Evolutionary conservation across 2,329 filamentous ascomycete genomes (phyloP), one percentile per base, ranked within the genome.

Genomic region (Sordariomycetes sp.): DNA sequence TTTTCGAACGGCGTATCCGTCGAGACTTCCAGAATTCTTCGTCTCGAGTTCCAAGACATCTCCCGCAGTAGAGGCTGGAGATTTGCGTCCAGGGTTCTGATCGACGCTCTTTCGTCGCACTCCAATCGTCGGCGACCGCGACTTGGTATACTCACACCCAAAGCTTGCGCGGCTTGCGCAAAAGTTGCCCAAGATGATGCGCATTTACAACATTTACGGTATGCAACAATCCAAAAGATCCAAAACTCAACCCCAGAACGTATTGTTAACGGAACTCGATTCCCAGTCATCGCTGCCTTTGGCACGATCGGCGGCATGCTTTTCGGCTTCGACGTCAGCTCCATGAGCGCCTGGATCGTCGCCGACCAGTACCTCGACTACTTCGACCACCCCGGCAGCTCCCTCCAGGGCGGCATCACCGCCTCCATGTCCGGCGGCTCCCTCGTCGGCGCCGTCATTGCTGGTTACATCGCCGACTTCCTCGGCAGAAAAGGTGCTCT

Each of bases 281-380:
- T 7, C 8, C n/a, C 28, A 45, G 39, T 45, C 39, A 45, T 45
- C 39, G 39, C 39, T n/a, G 39, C 39, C 6, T 45, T 45, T n/a
- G 39, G 39, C 39, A 45, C 39, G 39, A 45, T 45, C 72, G 85
- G 85, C 62, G 86, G 86, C 66, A 82, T 79, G 25, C 74, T 90
- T 25, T 90, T 90, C 65, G 88, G 87, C 63, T 90, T 90, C 67
- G 87, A 90, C 70, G 89, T 90, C 64, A 82, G 79, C 58, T 87
- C 84, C 50, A 89, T 90, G 85, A 84, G 81, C 42, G 81, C 80
- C 52, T 80, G 84, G 24, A 74, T 90, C 39, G 82, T 81, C 34
- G 87, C 83, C 0, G 69, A 82, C 58, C 78, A 84, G 52, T 90
- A 90, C 68, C 82, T 81, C 63, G 81, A 80, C 64, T 90, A 87